Evolutionary conservation across 257 asterid genomes (phyloP), one percentile per base, ranked within the genome.

Genomic region (Solanum medicagineum): DNA sequence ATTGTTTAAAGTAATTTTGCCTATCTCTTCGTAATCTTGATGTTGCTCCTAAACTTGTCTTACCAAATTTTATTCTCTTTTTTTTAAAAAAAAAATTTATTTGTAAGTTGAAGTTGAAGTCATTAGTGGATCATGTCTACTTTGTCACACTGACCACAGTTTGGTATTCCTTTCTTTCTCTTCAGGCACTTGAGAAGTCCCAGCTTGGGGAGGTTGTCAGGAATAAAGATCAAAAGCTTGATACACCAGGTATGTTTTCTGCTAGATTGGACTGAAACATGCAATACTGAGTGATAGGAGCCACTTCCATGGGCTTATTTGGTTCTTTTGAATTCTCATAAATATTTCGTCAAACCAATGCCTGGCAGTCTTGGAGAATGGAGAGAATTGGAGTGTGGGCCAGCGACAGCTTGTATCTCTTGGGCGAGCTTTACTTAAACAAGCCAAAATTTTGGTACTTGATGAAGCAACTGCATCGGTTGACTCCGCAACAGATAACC

Each of bases 381-480:
- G 99, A 88, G 99, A 95, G 81, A 95, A 95, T 75, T 95, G 99
- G 99, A 95, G 99, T 74, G 98, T 95, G 75, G 99, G 99, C 81
- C 99, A 95, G 87, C 87, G 99, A 40, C 99, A 95, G 89, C 97
- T 95, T 81, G 97, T 95, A 68, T 92, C 99, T 80, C 95, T 95
- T 26, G 99, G 99, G 9, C 95, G 99, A 81, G 98, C 98, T 42
- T 89, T 95, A 85, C 98, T 95, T 68, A 95, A 94, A 90, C 99
- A 95, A 89, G 95, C 99, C 22, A 94, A 91, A 86, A 94, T 95
- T 49, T 83, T 95, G 91, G 99, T 95, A 77, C 99, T 95, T 19
- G 99, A 95, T 85, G 99, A 95, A 91, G 99, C 99, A 36, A 95
- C 99, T 12, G 98, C 99, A 74, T 95, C 99, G 7, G 99, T 95